Conservation (phyloP, 1,284 basidiomycete species). For the Anthracocystis setariae region DNA sequence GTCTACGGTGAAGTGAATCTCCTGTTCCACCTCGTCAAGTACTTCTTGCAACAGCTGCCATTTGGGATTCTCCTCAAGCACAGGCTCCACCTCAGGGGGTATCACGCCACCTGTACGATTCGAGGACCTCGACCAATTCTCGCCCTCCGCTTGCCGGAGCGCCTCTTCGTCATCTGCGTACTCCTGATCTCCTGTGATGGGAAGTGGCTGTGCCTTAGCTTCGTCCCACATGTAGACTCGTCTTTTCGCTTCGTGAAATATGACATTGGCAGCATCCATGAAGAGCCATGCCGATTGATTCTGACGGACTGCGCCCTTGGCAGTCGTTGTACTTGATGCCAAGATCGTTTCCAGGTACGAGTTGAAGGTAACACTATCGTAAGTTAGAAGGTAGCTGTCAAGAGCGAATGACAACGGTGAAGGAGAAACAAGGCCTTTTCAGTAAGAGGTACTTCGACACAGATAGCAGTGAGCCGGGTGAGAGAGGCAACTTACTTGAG, state of each 20-base stretch:
- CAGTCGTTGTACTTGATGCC: slow-evolving; percentile 74
- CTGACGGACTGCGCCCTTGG: slow-evolving; percentile 63
- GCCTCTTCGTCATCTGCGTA: slow-evolving; percentile 65
- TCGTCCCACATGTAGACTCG: slow-evolving; percentile 77
- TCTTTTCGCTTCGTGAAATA: slow-evolving; percentile 84
- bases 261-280: slow-evolving; percentile 86
- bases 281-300: slow-evolving; percentile 86
- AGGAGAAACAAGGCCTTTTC: slow-evolving; percentile 1
- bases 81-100: slow-evolving; percentile 81
- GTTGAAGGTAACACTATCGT: slow-evolving; percentile 90
- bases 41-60: slow-evolving; percentile 88
- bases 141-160: slow-evolving; percentile 51
- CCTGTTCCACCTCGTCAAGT: slow-evolving; percentile 89
- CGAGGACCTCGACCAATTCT: neutral
- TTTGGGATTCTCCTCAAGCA: slow-evolving; percentile 93
- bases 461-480: too few species aligned
- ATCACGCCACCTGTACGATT: slow-evolving; percentile 8
- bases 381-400: slow-evolving; percentile 83
- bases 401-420: neutral
- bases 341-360: slow-evolving; percentile 90
- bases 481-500: slow-evolving; percentile 74
- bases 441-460: too few species aligned
- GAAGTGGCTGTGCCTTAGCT: slow-evolving; percentile 6
- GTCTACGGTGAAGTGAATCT: slow-evolving; percentile 73
- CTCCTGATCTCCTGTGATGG: slow-evolving; percentile 5